Evolutionary conservation across 1,284 basidiomycete genomes (phyloP).

Genomic region (Cutaneotrichosporon daszewskae): DNA sequence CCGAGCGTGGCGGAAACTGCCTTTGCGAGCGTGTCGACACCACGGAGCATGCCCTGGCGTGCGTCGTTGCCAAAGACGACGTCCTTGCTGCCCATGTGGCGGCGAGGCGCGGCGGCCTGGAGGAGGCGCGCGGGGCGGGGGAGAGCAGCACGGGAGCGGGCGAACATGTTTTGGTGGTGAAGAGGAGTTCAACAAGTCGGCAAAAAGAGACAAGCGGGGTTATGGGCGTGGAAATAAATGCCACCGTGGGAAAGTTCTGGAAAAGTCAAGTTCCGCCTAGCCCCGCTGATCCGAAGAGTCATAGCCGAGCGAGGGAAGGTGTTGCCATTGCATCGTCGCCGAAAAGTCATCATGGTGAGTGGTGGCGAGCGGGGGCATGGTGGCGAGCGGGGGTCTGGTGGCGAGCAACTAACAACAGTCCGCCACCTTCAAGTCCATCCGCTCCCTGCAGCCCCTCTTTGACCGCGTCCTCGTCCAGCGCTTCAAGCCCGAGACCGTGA

Average conservation of each 20-base stretch:
- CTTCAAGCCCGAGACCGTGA: constrained; percentile 85
- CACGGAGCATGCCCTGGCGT: constrained; percentile 85
- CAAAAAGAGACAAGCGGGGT: constrained; percentile 1
- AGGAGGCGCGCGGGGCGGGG: constrained; percentile 51
- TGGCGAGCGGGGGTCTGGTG: neutral
- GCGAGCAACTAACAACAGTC: constrained; percentile 24
- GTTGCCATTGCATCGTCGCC: neutral
- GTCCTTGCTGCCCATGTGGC: constrained; percentile 77
- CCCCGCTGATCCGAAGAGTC: neutral
- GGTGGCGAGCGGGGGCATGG: neutral
- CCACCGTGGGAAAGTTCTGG: constrained; percentile 21
- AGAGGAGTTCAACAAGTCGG: too few species aligned
- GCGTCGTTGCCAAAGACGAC: constrained; percentile 97
- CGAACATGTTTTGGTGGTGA: constrained; percentile 24
- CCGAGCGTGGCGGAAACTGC: constrained; percentile 92
- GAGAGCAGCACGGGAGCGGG: constrained; percentile 40
- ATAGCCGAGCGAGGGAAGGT: neutral
- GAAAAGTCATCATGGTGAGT: neutral
- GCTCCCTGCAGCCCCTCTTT: constrained; percentile 80
- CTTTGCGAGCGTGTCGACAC: constrained; percentile 93
- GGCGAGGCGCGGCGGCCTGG: constrained; percentile 46
- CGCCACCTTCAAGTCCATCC: constrained; percentile 88
- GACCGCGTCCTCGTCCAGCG: constrained; percentile 97
- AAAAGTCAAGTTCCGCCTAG: constrained; percentile 11
- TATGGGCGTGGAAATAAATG: neutral